Base-by-base conservation (phyloP, 1,284 basidiomycete genomes). In the Cerioporus squamosus region DNA sequence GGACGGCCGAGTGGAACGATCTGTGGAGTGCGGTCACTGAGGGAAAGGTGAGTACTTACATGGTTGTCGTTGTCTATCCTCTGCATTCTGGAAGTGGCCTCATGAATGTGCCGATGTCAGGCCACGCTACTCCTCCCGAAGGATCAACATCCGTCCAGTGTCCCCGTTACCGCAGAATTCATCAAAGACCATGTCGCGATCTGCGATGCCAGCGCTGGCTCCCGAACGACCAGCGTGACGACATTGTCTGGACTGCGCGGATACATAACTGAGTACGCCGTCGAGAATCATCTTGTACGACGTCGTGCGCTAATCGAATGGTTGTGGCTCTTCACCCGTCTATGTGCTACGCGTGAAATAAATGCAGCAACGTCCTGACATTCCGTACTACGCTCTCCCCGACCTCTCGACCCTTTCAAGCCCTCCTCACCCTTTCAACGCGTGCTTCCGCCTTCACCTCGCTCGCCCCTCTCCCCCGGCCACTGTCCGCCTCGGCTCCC, bases 211-310 rank as follows among this genome's bases (percentile, higher is more conserved):
- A 67, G 78, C 1, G 78, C 79, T 75, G 47, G 79, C 75, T 56
- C 72, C 76, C 54, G 73, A 79, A 20, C 79, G 84, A 36, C 58
- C 9, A 60, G 58, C 40, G 73, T 93, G 14, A 81, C 94, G 6
- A 94, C 93, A 0, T 77, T 94, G 26, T 94, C 93, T 2, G 94
- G 94, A 10, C 75, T 96, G 20, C 79, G 94, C 40, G 93, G 92
- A 10, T 81, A 76, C 10, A 71, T 94, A 20, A 74, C 76, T 53
- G 78, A 79, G 88, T 90, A 71, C 51, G 81, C 65, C n/a, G 3
- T 52, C 42, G 42, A 55, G 39, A 49, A 39, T 52, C 48, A 24
- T 75, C 20, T 58, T 59, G 56, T 62, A 45, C 43, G 43, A 38
- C 48, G n/a, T 14, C 22, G 39, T n/a, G 17, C 44, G 44, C 53